phyloP scores from a whole-genome alignment of 352 stramenopile genomes.

The Phytophthora syringae region DNA sequence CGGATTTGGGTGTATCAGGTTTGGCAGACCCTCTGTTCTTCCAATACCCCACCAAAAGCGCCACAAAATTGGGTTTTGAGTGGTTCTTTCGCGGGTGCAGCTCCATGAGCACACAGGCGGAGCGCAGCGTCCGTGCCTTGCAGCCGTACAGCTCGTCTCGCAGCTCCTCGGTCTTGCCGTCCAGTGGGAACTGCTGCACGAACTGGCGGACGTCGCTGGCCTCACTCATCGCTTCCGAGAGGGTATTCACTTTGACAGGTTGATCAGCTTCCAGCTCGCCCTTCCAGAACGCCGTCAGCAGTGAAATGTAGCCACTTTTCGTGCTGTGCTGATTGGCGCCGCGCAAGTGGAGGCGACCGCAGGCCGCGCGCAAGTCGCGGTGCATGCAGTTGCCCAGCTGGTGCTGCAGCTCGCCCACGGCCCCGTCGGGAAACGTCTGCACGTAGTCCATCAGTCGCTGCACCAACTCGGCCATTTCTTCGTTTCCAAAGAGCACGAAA shows the following conservation, averaged over 20 bases:
- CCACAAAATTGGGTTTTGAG: slow-evolving; percentile 18
- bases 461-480: slow-evolving; percentile 23
- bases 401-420: slow-evolving; percentile 16
- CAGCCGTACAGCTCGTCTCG: slow-evolving; percentile 16
- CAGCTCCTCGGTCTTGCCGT: slow-evolving; percentile 21
- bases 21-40: no score
- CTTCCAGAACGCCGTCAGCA: slow-evolving; percentile 25
- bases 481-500: no score
- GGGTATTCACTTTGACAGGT: not conserved
- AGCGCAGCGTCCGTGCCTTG: slow-evolving; percentile 21
- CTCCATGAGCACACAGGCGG: slow-evolving; percentile 24
- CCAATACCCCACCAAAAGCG: slow-evolving; percentile 29
- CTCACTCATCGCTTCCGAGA: slow-evolving; percentile 5
- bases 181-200: slow-evolving; percentile 20
- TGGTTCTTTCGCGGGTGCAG: slow-evolving; percentile 24
- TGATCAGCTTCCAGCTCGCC: not conserved
- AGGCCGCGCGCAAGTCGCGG: slow-evolving; percentile 22
- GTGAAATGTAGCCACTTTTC: slow-evolving; percentile 21
- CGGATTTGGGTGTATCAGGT: no score
- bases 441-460: slow-evolving; percentile 28
- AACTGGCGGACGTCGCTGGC: slow-evolving; percentile 13
- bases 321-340: slow-evolving; percentile 19
- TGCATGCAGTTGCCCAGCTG: slow-evolving; percentile 27
- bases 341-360: slow-evolving; percentile 6
- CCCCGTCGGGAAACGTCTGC: slow-evolving; percentile 3